Percentiles rank a stretch among this genome's conserved stretches.
Conservation (phyloP, 2,329 filamentous ascomycete genomes). For the Botrytis paeoniae region DNA sequence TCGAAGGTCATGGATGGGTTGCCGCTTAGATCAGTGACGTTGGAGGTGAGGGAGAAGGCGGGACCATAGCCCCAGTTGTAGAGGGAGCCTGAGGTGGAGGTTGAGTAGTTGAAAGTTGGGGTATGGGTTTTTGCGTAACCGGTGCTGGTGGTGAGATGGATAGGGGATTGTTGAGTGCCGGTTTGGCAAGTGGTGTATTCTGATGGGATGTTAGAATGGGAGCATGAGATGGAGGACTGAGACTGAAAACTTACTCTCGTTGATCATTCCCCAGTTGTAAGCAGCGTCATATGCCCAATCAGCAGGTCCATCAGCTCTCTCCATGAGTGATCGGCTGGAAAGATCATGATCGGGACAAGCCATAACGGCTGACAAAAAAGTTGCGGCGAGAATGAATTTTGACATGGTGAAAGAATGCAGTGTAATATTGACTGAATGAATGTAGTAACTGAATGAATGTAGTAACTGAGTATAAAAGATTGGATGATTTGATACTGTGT, state of each 20-base stretch:
- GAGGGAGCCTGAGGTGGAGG: slow-evolving; percentile 41
- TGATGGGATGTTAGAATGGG: slow-evolving; percentile 15
- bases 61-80: slow-evolving; percentile 51
- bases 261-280: slow-evolving; percentile 43
- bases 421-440: no score
- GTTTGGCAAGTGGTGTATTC: slow-evolving; percentile 48
- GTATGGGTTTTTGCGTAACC: slow-evolving; percentile 43
- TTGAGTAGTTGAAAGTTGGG: slow-evolving; percentile 44
- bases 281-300: slow-evolving; percentile 40
- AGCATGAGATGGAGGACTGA: not conserved
- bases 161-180: slow-evolving; percentile 50
- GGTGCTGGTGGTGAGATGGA: slow-evolving; percentile 42
- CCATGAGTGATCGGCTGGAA: slow-evolving; percentile 20
- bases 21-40: slow-evolving; percentile 35
- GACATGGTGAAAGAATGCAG: not conserved
- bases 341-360: slow-evolving; percentile 30
- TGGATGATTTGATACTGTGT: not conserved
- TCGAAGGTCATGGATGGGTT: slow-evolving; percentile 46
- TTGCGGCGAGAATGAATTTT: slow-evolving; percentile 15
- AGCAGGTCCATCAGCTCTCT: slow-evolving; percentile 20
- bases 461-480: not conserved
- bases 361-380: slow-evolving; percentile 21
- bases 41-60: slow-evolving; percentile 42
- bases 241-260: slow-evolving; percentile 30
- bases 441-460: not conserved